Percentiles rank a stretch among this genome's conserved stretches.
Conservation (phyloP, 2,329 filamentous ascomycete genomes). For the Bipolaris sorokiniana region DNA sequence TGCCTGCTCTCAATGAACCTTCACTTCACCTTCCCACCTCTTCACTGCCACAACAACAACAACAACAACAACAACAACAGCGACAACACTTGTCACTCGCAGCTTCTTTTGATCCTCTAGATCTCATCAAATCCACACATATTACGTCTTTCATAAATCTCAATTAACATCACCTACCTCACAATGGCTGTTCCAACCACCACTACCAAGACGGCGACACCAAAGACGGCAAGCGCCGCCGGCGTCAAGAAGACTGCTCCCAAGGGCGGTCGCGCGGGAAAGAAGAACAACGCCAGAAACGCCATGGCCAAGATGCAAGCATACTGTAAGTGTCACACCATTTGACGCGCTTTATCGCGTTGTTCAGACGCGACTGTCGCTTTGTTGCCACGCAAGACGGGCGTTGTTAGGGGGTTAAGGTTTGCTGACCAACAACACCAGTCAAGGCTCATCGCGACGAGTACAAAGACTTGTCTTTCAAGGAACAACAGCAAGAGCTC, state of each 20-base stretch:
- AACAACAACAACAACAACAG: slow-evolving; percentile 11
- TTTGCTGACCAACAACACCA: slow-evolving; percentile 27
- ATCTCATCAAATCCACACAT: background rate
- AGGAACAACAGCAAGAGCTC: slow-evolving; percentile 47
- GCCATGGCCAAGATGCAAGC: slow-evolving; percentile 47
- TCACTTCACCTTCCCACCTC: slow-evolving; percentile 17
- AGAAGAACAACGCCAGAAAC: slow-evolving; percentile 34
- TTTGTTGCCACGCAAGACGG: background rate
- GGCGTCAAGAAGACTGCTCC: slow-evolving; percentile 41
- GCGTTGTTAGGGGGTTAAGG: background rate
- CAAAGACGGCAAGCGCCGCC: slow-evolving; percentile 30
- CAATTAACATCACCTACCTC: slow-evolving; percentile 1
- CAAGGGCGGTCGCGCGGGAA: slow-evolving; percentile 19
- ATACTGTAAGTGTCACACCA: slow-evolving; percentile 37
- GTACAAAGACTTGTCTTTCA: slow-evolving; percentile 43
- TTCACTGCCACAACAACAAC: slow-evolving; percentile 9
- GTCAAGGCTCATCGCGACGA: slow-evolving; percentile 46
- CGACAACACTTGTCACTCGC: background rate
- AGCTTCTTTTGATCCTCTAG: background rate
- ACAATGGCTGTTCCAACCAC: slow-evolving; percentile 37
- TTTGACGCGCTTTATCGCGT: slow-evolving; percentile 26
- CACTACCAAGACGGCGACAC: slow-evolving; percentile 32
- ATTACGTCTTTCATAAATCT: background rate
- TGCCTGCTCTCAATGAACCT: slow-evolving; percentile 23
- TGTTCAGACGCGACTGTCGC: slow-evolving; percentile 22